These are phyloP conservation scores for Citrus sp. DNA, from an alignment of 345 rosid genomes.

Conservation along the genomic window DNA sequence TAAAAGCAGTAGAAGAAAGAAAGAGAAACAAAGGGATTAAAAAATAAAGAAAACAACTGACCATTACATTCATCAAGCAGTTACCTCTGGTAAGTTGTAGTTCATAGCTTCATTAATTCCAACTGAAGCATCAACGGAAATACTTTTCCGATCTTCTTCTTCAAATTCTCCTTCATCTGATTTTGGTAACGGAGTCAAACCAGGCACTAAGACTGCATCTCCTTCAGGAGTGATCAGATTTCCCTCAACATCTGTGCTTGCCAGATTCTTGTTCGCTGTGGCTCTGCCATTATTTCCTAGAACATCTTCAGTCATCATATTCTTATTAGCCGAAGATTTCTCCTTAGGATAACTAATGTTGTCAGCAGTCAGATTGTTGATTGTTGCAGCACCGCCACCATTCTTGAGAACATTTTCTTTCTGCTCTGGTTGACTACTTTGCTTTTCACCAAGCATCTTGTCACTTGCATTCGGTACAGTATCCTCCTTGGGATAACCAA, in stretches of 20 bases:
- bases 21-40: background rate
- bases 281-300: constrained; percentile 13
- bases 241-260: constrained; percentile 20
- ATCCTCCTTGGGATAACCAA: constrained; percentile 23
- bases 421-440: constrained; percentile 9
- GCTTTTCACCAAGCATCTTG: constrained; percentile 18
- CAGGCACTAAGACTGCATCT: constrained; percentile 67
- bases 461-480: constrained; percentile 13
- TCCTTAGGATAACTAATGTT: constrained; percentile 12
- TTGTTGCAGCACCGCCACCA: constrained; percentile 19
- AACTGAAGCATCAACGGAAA: constrained; percentile 24
- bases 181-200: constrained; percentile 36
- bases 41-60: constrained; percentile 6
- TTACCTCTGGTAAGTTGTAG: constrained; percentile 47
- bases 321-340: constrained; percentile 14
- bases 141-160: constrained; percentile 18
- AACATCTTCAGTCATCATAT: constrained; percentile 1
- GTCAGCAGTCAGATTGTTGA: constrained; percentile 15
- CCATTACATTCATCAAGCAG: constrained; percentile 34
- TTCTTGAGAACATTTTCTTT: constrained; percentile 15
- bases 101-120: constrained; percentile 31
- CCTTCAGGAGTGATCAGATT: constrained; percentile 35
- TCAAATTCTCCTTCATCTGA: constrained; percentile 22
- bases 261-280: background rate
- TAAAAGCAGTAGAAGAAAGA: background rate